These are phyloP conservation scores for Typha latifolia DNA, from an alignment of 176 grass and related monocot genomes.

Conservation along the genomic window DNA sequence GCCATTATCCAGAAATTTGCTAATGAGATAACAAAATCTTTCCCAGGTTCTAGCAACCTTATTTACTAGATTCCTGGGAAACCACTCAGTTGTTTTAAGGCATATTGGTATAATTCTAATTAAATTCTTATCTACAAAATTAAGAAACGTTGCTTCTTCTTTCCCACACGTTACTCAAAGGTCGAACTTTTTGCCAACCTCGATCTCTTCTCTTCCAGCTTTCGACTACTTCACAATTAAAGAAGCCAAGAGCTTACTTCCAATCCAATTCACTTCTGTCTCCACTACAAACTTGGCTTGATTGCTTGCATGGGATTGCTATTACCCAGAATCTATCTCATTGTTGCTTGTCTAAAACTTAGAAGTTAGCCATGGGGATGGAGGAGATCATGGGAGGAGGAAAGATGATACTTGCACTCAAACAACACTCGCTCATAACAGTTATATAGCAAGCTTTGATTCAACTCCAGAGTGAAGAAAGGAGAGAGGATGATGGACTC, in stretches of 20 bases:
- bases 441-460: too few relatives aligned
- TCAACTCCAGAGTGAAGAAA: neutral
- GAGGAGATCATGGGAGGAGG: neutral
- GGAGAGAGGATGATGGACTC: constrained; percentile 18
- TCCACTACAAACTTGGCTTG: neutral
- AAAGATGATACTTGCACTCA: constrained; percentile 23
- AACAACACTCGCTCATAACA: constrained; percentile 46
- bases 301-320: constrained; percentile 5
- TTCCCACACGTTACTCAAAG: too few relatives aligned
- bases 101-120: too few relatives aligned
- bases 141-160: too few relatives aligned
- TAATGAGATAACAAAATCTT: too few relatives aligned
- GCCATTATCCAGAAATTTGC: too few relatives aligned
- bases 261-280: neutral
- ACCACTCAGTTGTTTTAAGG: too few relatives aligned
- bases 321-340: constrained; percentile 23
- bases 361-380: neutral
- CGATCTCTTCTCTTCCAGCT: neutral
- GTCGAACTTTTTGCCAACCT: too few relatives aligned
- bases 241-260: neutral
- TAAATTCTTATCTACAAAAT: too few relatives aligned
- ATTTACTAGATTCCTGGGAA: too few relatives aligned
- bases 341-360: constrained; percentile 11
- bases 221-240: neutral
- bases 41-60: too few relatives aligned